A percentile compares a stretch with the other conserved stretches of the same genome.
These are phyloP conservation scores for Aspergillus fumigatus DNA, from an alignment of 2,329 filamentous ascomycete species.

Conservation along the genomic window DNA sequence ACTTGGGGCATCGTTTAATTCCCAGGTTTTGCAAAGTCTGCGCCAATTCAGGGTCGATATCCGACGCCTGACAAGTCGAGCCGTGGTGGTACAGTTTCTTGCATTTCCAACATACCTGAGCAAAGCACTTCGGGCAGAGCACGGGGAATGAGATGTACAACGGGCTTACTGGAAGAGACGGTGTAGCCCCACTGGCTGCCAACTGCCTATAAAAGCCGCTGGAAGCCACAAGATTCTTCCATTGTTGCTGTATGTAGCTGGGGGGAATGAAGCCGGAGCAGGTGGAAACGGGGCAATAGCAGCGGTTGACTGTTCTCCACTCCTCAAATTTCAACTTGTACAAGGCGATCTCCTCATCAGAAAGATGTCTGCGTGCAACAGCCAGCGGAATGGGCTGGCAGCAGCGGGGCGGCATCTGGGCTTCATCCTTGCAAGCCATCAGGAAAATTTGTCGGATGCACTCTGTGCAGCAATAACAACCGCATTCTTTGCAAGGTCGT, in stretches of 20 bases:
- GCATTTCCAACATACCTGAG: constrained; percentile 43
- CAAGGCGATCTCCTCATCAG: constrained; percentile 27
- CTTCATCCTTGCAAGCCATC: constrained; percentile 34
- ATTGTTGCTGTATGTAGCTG: constrained; percentile 18
- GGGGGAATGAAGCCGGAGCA: constrained; percentile 48
- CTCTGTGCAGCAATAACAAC: not conserved
- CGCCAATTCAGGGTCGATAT: constrained; percentile 31
- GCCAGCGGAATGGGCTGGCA: constrained; percentile 43
- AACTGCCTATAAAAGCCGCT: not conserved
- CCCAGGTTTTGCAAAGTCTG: constrained; percentile 40
- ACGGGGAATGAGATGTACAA: constrained; percentile 16
- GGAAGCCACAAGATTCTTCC: not conserved
- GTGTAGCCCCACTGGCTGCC: not conserved
- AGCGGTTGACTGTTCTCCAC: constrained; percentile 41
- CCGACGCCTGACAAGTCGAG: constrained; percentile 24
- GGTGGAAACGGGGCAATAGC: constrained; percentile 47
- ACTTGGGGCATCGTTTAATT: constrained; percentile 49
- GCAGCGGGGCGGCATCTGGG: constrained; percentile 45
- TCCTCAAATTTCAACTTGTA: constrained; percentile 47
- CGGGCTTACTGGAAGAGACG: not conserved
- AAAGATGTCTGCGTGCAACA: constrained; percentile 32
- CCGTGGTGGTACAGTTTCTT: constrained; percentile 37
- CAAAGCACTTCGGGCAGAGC: constrained; percentile 42
- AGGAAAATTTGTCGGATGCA: constrained; percentile 35
- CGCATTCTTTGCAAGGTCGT: constrained; percentile 2